Percentiles rank a stretch among this genome's conserved stretches.
phyloP scores from a whole-genome alignment of 176 grass and related monocot genomes.

The Lolium multiflorum region DNA sequence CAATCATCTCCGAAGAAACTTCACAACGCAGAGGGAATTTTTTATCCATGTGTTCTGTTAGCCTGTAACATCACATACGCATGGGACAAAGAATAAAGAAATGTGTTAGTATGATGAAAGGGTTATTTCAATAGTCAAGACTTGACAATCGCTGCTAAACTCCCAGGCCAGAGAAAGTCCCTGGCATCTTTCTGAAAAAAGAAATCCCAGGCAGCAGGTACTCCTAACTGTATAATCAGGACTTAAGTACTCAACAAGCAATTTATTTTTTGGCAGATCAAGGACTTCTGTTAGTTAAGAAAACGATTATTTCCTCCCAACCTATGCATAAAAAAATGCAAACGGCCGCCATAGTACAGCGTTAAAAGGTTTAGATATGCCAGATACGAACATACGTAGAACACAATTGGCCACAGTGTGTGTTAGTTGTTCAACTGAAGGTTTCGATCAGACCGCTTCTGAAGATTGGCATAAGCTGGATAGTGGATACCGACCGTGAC shows the following conservation, averaged over 20 bases:
- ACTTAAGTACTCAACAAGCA: background rate
- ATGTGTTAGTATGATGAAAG: background rate
- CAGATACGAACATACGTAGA: background rate
- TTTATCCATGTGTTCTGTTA: background rate
- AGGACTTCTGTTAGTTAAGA: background rate
- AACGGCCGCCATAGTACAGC: background rate
- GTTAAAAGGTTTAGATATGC: background rate
- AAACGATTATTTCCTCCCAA: background rate
- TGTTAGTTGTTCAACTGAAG: background rate
- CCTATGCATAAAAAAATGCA: background rate
- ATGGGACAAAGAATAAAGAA: background rate
- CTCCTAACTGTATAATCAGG: background rate
- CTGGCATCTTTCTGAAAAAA: background rate
- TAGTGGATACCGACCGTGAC: no score
- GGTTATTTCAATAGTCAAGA: background rate
- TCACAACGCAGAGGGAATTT: background rate
- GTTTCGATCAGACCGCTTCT: background rate
- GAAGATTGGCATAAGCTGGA: background rate
- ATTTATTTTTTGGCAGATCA: background rate
- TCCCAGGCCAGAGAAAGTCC: background rate
- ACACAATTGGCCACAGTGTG: background rate
- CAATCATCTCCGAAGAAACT: slow-evolving; percentile 27
- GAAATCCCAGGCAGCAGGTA: background rate
- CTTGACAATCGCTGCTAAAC: background rate
- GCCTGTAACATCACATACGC: background rate